phyloP scores from a whole-genome alignment of 2,329 filamentous ascomycete genomes.

The Phaeosphaeria sp. region DNA sequence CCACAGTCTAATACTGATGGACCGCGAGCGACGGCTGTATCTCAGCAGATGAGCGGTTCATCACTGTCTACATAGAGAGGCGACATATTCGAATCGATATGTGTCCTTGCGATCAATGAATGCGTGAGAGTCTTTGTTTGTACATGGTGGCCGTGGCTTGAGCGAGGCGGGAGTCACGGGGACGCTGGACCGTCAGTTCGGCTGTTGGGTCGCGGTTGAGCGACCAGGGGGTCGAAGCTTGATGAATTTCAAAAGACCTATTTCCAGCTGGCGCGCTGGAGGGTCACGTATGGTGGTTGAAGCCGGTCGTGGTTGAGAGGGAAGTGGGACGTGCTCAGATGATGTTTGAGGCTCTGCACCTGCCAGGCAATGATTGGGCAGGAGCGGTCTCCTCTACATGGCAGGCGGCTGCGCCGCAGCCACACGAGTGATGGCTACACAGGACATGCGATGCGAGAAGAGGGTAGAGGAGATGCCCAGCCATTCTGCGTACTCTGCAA shows the following conservation, averaged over 20 bases:
- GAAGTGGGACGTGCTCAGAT: conserved; percentile 7
- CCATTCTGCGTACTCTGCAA: background rate
- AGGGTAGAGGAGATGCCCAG: background rate
- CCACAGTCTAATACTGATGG: background rate
- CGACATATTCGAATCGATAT: too few species aligned
- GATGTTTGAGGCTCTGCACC: conserved; percentile 26
- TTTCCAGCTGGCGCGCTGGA: background rate
- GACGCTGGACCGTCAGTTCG: background rate
- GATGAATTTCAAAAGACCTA: background rate
- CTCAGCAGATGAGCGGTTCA: background rate
- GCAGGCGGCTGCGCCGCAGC: conserved; percentile 41
- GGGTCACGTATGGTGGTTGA: background rate
- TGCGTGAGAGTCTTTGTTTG: too few species aligned
- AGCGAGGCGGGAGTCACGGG: too few species aligned
- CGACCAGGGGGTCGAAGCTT: background rate
- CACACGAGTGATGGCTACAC: conserved; percentile 14
- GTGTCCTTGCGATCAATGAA: too few species aligned
- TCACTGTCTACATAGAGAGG: too few species aligned
- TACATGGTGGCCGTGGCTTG: too few species aligned
- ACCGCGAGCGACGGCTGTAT: background rate
- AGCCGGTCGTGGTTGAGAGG: conserved; percentile 29
- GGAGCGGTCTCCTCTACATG: conserved; percentile 18
- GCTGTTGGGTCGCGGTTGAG: background rate
- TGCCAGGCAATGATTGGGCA: conserved; percentile 36
- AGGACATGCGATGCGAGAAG: background rate